Percentiles rank a stretch among this genome's conserved stretches.
These are phyloP conservation scores for Naganishia friedmannii DNA, from an alignment of 768 basidiomycete genomes.

Conservation along the genomic window DNA sequence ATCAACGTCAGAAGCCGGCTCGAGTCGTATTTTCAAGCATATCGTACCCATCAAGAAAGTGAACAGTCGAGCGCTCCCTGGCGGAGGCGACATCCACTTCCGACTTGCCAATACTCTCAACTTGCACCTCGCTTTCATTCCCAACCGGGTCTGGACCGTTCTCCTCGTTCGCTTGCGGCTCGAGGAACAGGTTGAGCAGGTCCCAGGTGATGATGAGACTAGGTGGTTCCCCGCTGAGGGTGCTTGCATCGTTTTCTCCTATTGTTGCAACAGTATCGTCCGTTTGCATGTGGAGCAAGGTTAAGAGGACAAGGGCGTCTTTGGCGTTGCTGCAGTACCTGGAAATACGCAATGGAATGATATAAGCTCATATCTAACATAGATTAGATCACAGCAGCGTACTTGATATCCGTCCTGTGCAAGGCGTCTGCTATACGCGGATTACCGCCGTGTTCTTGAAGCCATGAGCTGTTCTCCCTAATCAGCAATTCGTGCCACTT, in stretches of 20 bases:
- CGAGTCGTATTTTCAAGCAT: background rate
- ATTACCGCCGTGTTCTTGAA: background rate
- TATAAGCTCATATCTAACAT: too few relatives aligned
- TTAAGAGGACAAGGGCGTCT: slow-evolving; percentile 7
- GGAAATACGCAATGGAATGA: background rate
- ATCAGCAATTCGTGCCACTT: slow-evolving; percentile 13
- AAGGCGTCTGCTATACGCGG: background rate
- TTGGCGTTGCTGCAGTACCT: slow-evolving; percentile 12
- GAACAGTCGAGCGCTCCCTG: background rate
- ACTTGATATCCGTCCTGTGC: slow-evolving; percentile 1
- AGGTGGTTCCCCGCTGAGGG: background rate
- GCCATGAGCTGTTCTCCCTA: slow-evolving; percentile 2
- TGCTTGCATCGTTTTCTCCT: slow-evolving; percentile 1
- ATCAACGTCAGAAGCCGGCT: background rate
- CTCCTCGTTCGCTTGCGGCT: background rate
- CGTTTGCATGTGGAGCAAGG: background rate
- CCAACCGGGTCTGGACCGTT: background rate
- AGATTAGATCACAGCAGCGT: background rate
- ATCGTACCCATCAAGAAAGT: background rate
- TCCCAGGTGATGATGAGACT: slow-evolving; percentile 13
- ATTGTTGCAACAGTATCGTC: background rate
- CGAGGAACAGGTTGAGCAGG: background rate
- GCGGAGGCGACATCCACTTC: background rate
- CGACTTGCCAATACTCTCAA: background rate
- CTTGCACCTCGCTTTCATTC: too few relatives aligned